Evolutionary conservation across 1,284 basidiomycete genomes (phyloP).

Genomic region (Ganoderma sp.): DNA sequence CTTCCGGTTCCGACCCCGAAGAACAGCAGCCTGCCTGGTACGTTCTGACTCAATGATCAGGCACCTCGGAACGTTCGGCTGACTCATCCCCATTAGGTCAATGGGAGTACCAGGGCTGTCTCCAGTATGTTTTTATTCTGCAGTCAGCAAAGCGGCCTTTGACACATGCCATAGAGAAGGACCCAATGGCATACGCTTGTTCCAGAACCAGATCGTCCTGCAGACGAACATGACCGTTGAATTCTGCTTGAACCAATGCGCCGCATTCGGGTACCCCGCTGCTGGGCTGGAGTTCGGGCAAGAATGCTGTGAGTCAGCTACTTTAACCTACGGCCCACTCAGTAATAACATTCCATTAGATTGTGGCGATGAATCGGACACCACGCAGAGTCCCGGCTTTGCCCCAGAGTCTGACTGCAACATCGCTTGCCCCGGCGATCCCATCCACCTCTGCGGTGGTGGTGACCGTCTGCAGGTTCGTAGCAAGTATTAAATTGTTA

Average conservation of each 20-base stretch:
- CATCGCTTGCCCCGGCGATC: slow-evolving; percentile 69
- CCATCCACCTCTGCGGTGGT: slow-evolving; percentile 67
- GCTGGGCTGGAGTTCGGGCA: slow-evolving; percentile 64
- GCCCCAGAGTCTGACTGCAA: slow-evolving; percentile 59
- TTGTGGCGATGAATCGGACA: slow-evolving; percentile 68
- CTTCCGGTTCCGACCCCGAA: slow-evolving; percentile 64
- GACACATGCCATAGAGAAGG: slow-evolving; percentile 39
- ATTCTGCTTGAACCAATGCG: slow-evolving; percentile 67
- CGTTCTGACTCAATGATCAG: not conserved
- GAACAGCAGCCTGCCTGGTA: slow-evolving; percentile 57
- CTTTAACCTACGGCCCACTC: not conserved
- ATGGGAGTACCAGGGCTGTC: slow-evolving; percentile 71
- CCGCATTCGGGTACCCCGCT: slow-evolving; percentile 67
- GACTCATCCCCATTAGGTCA: slow-evolving; percentile 42
- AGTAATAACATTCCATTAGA: slow-evolving; percentile 44
- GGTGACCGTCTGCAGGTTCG: slow-evolving; percentile 43
- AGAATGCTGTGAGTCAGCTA: slow-evolving; percentile 66
- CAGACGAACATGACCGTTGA: slow-evolving; percentile 65
- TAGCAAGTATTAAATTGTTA: not conserved
- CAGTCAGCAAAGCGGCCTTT: not conserved
- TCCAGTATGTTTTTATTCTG: slow-evolving; percentile 51
- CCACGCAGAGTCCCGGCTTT: slow-evolving; percentile 46
- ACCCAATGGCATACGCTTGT: slow-evolving; percentile 47
- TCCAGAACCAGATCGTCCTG: slow-evolving; percentile 66
- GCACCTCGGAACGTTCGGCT: slow-evolving; percentile 2